A percentile compares a stretch with the other conserved stretches of the same genome.
phyloP scores from a whole-genome alignment of 495 filamentous ascomycete genomes.

The Penicillium alfredii region DNA sequence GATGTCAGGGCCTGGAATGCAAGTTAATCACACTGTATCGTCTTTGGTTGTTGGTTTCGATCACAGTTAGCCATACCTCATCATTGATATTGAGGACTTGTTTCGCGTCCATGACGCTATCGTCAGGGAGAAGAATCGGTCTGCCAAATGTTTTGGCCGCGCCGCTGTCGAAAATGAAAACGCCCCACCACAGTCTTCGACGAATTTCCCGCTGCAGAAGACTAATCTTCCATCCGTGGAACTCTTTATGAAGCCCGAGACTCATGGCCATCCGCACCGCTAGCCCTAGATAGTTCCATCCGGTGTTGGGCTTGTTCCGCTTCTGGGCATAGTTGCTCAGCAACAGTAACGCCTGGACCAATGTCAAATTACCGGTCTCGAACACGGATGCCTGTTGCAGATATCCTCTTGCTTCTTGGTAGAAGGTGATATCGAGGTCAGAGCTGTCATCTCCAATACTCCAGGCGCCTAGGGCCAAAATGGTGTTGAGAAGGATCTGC shows the following conservation, averaged over 20 bases:
- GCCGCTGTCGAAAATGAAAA: conserved; percentile 45
- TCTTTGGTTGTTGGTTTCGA: not conserved
- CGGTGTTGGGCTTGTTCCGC: conserved; percentile 50
- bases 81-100: conserved; percentile 47
- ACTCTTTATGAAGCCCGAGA: conserved; percentile 51
- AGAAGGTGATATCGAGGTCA: conserved; percentile 43
- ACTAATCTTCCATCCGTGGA: conserved; percentile 48
- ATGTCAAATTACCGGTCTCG: conserved; percentile 46
- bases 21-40: conserved; percentile 4
- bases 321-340: conserved; percentile 52
- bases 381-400: conserved; percentile 43
- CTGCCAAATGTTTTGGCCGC: conserved; percentile 45
- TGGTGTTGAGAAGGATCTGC: conserved; percentile 48
- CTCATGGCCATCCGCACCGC: conserved; percentile 50
- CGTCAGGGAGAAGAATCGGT: conserved; percentile 43
- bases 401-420: conserved; percentile 40
- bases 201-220: conserved; percentile 45
- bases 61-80: conserved; percentile 18
- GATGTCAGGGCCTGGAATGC: conserved; percentile 33
- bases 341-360: conserved; percentile 47
- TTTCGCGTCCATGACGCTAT: conserved; percentile 43
- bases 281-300: conserved; percentile 49
- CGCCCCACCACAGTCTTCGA: conserved; percentile 43
- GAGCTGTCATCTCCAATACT: conserved; percentile 45
- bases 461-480: conserved; percentile 48